Base-by-base conservation (phyloP, 257 asterid species). In the Ligustrum vulgare region DNA sequence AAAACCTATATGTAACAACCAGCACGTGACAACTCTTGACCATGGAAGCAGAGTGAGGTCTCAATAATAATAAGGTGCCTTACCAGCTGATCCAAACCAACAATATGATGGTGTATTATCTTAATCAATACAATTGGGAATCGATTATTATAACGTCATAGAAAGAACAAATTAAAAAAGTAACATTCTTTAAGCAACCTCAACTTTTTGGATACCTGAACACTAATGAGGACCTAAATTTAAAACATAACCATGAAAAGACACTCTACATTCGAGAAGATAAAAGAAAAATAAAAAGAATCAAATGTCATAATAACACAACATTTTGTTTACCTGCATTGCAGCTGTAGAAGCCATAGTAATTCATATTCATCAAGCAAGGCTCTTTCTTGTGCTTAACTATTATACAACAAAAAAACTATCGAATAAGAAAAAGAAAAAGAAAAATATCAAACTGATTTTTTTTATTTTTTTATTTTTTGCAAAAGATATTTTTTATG, bases 361-460 rank as follows among this genome's bases (percentile, higher is more conserved):
- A 85, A 83, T 72, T 85, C 87, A 65, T 82, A 89, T 81, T 87
- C 90, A 75, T 83, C 83, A 58, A 89, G 82, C 89, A 84, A 31
- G 71, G 88, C 90, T 74, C 88, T 82, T 64, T 81, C 88, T 28
- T 35, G 37, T 35, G 37, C 4, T 35, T 35, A 34, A 34, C 36
- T 34, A 34, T 34, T 34, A 34, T 35, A 35, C 37, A 4, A 35
- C 37, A n/a, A 35, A 35, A 35, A 35, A 35, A 35, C 37, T 35
- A 4, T 3, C 7, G 37, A 4, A 35, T 4, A n/a, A n/a, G n/a
- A n/a, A n/a, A n/a, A 35, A 35, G 6, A 3, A 34, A 35, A 35
- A 35, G 5, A 6, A 35, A 34, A 34, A 34, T 34, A 3, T 34
- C 36, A n/a, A 34, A 34, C 36, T 1, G 5, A 34, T 1, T 34